These are phyloP conservation scores for Phlyctochytrium planicorne DNA, from an alignment of 192 early-diverging fungal species.

Conservation along the genomic window DNA sequence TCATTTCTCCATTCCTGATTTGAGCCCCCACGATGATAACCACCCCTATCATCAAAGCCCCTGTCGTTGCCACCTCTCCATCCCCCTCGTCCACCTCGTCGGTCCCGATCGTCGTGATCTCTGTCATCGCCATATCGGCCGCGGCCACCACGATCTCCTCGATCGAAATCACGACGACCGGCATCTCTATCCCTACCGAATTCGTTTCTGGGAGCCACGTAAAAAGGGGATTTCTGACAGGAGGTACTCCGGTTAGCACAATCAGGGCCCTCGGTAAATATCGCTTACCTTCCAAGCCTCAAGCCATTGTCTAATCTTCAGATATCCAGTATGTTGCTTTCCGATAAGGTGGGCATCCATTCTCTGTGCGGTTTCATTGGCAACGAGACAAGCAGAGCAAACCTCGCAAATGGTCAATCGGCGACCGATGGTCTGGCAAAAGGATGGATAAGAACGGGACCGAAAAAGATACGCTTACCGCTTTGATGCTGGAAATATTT, in stretches of 20 bases:
- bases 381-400: constrained; percentile 80
- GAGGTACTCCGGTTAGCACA: too few species aligned
- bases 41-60: constrained; percentile 3
- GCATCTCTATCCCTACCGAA: constrained; percentile 20
- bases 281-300: constrained; percentile 48
- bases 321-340: constrained; percentile 83
- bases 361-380: constrained; percentile 78
- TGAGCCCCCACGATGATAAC: neutral
- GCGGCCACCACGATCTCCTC: neutral
- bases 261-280: neutral
- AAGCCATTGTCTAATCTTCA: constrained; percentile 71
- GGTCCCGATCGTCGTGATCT: constrained; percentile 22
- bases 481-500: constrained; percentile 57
- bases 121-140: constrained; percentile 19
- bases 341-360: constrained; percentile 80
- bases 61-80: neutral
- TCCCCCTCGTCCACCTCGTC: constrained; percentile 23
- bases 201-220: constrained; percentile 44
- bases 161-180: constrained; percentile 14
- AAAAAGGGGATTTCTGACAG: neutral
- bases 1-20: neutral
- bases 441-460: neutral
- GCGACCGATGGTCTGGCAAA: constrained; percentile 52
- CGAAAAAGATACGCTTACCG: constrained; percentile 38
- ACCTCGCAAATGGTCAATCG: constrained; percentile 80